Evolutionary conservation across 139 green algal genomes (phyloP), one percentile per base, ranked within the genome.

Genomic region (Closterium sp.): DNA sequence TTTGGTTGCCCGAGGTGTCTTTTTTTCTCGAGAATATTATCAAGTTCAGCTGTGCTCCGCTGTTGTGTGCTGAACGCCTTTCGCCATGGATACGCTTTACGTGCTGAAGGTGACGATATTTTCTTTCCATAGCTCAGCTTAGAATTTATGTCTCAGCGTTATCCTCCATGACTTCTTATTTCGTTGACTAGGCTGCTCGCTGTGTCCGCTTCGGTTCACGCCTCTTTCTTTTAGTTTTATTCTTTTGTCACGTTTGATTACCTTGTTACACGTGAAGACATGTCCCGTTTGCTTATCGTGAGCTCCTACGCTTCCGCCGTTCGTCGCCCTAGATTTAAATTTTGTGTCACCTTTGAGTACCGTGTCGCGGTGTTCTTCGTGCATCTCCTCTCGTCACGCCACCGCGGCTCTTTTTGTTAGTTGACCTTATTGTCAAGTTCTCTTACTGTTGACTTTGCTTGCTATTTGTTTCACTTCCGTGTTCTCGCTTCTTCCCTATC

Each of bases 401-500:
- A 5, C 42, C 7, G 4, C 73, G 31, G 34, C 88, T n/a, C n/a
- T n/a, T n/a, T n/a, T n/a, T n/a, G n/a, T n/a, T n/a, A n/a, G n/a
- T n/a, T n/a, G n/a, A n/a, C n/a, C n/a, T n/a, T n/a, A n/a, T n/a
- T n/a, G n/a, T n/a, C n/a, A n/a, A n/a, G n/a, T n/a, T n/a, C n/a
- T n/a, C n/a, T n/a, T n/a, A n/a, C n/a, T n/a, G n/a, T n/a, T n/a
- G n/a, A n/a, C n/a, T n/a, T n/a, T n/a, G n/a, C n/a, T n/a, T n/a
- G n/a, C n/a, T n/a, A n/a, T n/a, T n/a, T n/a, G n/a, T n/a, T n/a
- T n/a, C n/a, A n/a, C n/a, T n/a, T n/a, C n/a, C n/a, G n/a, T n/a
- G n/a, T n/a, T n/a, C n/a, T n/a, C n/a, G n/a, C 3, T 92, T 92
- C 90, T 7, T 50, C 7, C 42, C 38, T 50, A 50, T 50, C 38